phyloP scores from a whole-genome alignment of 164 flowering plant genomes.

The Stephania cephalantha region DNA sequence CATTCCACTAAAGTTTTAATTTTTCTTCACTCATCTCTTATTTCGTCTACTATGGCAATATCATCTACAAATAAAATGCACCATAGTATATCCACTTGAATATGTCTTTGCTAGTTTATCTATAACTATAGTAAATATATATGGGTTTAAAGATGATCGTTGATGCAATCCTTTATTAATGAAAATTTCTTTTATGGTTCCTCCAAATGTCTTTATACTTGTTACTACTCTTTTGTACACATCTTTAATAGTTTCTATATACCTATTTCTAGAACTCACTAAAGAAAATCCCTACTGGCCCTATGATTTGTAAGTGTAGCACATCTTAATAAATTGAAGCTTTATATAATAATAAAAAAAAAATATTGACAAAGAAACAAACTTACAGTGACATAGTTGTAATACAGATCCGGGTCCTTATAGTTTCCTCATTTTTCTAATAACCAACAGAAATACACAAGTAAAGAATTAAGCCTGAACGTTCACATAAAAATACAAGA shows the following conservation, averaged over 20 bases:
- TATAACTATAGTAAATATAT: neutral
- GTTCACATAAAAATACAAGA: conserved; percentile 6
- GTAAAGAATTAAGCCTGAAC: neutral
- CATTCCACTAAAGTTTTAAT: too few species aligned
- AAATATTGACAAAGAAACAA: neutral
- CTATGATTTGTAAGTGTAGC: conserved; percentile 25
- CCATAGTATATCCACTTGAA: neutral
- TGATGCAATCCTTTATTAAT: too few species aligned
- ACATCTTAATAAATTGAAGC: neutral
- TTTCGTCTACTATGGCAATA: neutral
- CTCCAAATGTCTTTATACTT: conserved; percentile 35
- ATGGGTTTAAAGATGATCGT: too few species aligned
- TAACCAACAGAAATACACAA: conserved; percentile 10
- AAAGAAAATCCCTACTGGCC: too few species aligned
- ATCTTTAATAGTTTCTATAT: too few species aligned
- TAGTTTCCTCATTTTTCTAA: conserved; percentile 84
- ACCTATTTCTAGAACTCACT: too few species aligned
- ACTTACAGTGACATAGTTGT: conserved; percentile 87
- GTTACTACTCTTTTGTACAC: conserved; percentile 60
- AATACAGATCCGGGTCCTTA: conserved; percentile 85
- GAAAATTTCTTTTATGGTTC: too few species aligned
- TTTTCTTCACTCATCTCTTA: too few species aligned
- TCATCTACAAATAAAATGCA: neutral
- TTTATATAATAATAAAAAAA: neutral
- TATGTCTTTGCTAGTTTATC: neutral